Evolutionary conservation across 352 stramenopile species (phyloP).

Genomic region (Globisporangium radiosum): DNA sequence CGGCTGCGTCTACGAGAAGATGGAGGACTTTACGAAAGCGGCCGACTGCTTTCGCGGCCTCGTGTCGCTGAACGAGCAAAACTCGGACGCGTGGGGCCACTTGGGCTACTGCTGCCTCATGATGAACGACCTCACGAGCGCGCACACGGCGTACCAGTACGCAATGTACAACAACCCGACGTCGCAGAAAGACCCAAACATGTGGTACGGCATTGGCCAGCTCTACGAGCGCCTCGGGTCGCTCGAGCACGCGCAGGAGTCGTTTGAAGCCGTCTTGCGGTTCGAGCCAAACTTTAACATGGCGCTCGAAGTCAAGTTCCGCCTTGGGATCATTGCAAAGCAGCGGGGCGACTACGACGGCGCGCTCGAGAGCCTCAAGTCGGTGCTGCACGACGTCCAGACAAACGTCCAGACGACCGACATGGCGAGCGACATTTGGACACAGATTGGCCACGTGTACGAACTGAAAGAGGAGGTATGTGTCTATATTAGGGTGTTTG

Average conservation of each 20-base stretch:
- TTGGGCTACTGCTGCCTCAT: slow-evolving; percentile 86
- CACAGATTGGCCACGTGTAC: slow-evolving; percentile 83
- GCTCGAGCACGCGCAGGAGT: slow-evolving; percentile 80
- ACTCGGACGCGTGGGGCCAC: slow-evolving; percentile 81
- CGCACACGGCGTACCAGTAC: slow-evolving; percentile 84
- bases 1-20: slow-evolving; percentile 83
- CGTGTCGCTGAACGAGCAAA: slow-evolving; percentile 78
- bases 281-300: slow-evolving; percentile 87
- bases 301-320: slow-evolving; percentile 83
- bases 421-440: slow-evolving; percentile 85
- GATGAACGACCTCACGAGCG: slow-evolving; percentile 86
- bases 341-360: slow-evolving; percentile 76
- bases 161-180: slow-evolving; percentile 88
- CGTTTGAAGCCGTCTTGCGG: slow-evolving; percentile 76
- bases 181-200: slow-evolving; percentile 82
- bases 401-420: slow-evolving; percentile 76
- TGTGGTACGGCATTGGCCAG: slow-evolving; percentile 86
- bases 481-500: background rate
- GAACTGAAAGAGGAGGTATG: slow-evolving; percentile 72
- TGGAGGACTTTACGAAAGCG: slow-evolving; percentile 83
- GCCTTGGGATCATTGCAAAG: slow-evolving; percentile 81
- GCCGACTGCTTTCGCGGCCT: slow-evolving; percentile 84
- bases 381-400: slow-evolving; percentile 73
- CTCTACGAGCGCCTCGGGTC: slow-evolving; percentile 81
- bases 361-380: slow-evolving; percentile 77